Evolutionary conservation across 169 alveolate species (phyloP).

Genomic region (Babesia ovata): DNA sequence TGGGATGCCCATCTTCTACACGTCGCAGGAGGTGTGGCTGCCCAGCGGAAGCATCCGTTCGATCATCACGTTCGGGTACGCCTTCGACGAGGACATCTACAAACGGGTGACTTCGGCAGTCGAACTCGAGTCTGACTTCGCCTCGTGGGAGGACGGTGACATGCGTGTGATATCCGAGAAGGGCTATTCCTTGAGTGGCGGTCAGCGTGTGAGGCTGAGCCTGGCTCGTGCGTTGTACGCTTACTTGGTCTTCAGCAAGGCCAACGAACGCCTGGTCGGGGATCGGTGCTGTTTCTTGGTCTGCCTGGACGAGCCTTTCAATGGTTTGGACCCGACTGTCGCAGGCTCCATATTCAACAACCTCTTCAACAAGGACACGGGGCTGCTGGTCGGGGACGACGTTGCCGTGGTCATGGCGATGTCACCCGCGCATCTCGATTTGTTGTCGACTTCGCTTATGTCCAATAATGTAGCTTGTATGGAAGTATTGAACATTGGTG

Average conservation of each 20-base stretch:
- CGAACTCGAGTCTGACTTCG: conserved; percentile 56
- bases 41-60: conserved; percentile 59
- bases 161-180: conserved; percentile 52
- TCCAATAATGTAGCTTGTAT: neutral
- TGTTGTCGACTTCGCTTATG: neutral
- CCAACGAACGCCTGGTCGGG: conserved; percentile 28
- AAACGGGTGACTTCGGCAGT: conserved; percentile 15
- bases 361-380: conserved; percentile 51
- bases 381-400: conserved; percentile 50
- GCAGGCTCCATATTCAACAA: conserved; percentile 69
- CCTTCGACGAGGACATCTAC: conserved; percentile 49
- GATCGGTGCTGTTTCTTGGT: conserved; percentile 61
- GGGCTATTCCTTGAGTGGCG: conserved; percentile 85
- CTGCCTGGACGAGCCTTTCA: conserved; percentile 73
- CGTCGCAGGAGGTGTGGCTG: conserved; percentile 64
- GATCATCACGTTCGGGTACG: conserved; percentile 47
- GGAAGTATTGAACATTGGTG: neutral
- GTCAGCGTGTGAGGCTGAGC: conserved; percentile 90
- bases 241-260: conserved; percentile 59
- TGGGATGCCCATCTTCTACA: conserved; percentile 64
- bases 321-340: conserved; percentile 72
- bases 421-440: conserved; percentile 6
- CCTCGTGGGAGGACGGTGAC: conserved; percentile 63
- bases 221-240: conserved; percentile 91
- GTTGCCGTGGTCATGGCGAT: conserved; percentile 43